Evolutionary conservation across 306 rosid genomes (phyloP).

Genomic region (Rosa rugosa): DNA sequence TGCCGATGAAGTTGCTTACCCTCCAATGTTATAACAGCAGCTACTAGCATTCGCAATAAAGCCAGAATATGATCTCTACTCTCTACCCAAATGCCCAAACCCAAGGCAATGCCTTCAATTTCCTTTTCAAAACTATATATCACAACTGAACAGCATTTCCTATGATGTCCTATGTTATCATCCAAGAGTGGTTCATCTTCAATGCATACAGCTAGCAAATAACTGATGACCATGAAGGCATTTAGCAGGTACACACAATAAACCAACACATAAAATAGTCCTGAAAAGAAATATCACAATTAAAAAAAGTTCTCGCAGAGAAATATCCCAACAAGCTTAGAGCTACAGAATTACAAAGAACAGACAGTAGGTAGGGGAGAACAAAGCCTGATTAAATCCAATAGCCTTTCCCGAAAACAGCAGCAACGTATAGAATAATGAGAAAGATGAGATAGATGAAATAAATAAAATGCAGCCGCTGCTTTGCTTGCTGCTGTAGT

Average conservation of each 20-base stretch:
- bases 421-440: not conserved
- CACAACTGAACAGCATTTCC: too few relatives aligned
- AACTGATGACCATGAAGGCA: not conserved
- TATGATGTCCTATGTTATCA: too few relatives aligned
- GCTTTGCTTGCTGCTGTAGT: constrained; percentile 59
- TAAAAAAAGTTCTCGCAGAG: not conserved
- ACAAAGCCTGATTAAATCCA: not conserved
- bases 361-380: not conserved
- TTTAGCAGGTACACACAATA: not conserved
- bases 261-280: not conserved
- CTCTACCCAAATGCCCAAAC: too few relatives aligned
- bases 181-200: not conserved
- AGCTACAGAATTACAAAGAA: not conserved
- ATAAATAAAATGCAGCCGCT: constrained; percentile 34
- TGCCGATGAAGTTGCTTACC: too few relatives aligned
- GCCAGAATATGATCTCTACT: too few relatives aligned
- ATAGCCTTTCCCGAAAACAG: not conserved
- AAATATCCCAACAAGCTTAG: not conserved
- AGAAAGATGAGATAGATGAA: not conserved
- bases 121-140: too few relatives aligned
- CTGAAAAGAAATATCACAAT: not conserved
- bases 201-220: not conserved
- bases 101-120: too few relatives aligned
- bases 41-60: too few relatives aligned
- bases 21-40: too few relatives aligned